Conservation (phyloP, 2,329 filamentous ascomycete species). For the Byssoonygena ceratinophila region DNA sequence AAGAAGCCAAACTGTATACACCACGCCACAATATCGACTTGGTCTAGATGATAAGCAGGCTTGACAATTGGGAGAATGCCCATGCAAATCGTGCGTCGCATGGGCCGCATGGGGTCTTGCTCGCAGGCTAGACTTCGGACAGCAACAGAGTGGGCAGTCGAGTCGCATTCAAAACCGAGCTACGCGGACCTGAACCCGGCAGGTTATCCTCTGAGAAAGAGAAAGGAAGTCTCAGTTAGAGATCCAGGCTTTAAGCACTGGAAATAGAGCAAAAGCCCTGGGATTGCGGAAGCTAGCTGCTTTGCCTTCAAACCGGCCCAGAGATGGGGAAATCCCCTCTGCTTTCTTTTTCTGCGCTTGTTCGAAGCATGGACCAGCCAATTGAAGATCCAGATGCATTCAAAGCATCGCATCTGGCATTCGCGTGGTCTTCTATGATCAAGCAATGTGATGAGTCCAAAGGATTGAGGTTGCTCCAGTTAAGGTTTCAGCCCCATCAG, state of each 20-base stretch:
- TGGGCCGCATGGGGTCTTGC: background rate
- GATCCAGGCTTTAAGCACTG: no score
- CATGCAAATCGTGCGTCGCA: background rate
- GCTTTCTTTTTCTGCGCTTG: background rate
- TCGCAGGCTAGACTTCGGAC: background rate
- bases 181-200: background rate
- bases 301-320: no score
- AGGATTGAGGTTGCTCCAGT: background rate
- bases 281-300: no score
- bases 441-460: background rate
- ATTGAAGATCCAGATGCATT: background rate
- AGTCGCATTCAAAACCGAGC: background rate
- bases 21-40: background rate
- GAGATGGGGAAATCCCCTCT: no score
- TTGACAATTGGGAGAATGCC: background rate
- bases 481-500: conserved; percentile 1
- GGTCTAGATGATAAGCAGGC: background rate
- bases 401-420: background rate
- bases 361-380: background rate
- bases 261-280: no score
- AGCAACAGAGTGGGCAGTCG: background rate
- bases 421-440: background rate
- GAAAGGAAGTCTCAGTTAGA: background rate
- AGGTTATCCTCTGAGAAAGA: background rate
- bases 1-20: background rate